Evolutionary conservation across 495 filamentous ascomycete genomes (phyloP).

Genomic region (Xylaria venustula): DNA sequence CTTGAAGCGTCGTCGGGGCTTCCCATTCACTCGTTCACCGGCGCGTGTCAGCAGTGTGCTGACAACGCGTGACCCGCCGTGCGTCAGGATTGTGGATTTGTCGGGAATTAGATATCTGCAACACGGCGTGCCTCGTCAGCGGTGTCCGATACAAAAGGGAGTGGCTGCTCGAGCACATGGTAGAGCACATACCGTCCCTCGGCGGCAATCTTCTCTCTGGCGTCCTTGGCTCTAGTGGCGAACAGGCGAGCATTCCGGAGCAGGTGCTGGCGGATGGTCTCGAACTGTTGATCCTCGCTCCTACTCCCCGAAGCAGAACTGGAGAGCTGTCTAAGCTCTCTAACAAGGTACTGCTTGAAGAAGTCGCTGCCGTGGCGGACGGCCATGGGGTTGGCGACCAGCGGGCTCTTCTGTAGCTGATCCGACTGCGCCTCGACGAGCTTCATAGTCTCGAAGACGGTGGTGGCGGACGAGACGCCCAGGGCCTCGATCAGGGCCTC

Average conservation of each 20-base stretch:
- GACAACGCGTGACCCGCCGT: constrained; percentile 82
- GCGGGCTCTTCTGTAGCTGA: constrained; percentile 61
- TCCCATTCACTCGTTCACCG: constrained; percentile 51
- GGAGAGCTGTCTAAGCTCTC: constrained; percentile 48
- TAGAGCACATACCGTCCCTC: constrained; percentile 15
- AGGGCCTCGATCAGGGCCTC: constrained; percentile 86
- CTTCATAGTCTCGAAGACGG: constrained; percentile 89
- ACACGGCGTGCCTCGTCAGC: not conserved
- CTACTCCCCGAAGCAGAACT: constrained; percentile 24
- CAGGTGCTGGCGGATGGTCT: constrained; percentile 75
- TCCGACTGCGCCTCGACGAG: constrained; percentile 72
- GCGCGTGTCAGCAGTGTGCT: constrained; percentile 72
- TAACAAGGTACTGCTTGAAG: constrained; percentile 88
- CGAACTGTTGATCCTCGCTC: constrained; percentile 61
- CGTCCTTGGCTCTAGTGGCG: constrained; percentile 81
- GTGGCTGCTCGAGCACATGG: too few species aligned
- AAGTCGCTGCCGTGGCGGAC: constrained; percentile 92
- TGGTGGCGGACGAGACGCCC: constrained; percentile 69
- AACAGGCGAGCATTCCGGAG: constrained; percentile 82
- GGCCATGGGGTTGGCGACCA: constrained; percentile 80
- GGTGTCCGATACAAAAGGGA: not conserved
- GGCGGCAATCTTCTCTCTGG: constrained; percentile 74
- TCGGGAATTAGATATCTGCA: constrained; percentile 53
- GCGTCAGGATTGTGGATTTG: constrained; percentile 76
- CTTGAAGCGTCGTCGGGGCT: constrained; percentile 65